Conservation (phyloP, 1,139 yeast genomes). For the Yamadazyma aaseri region DNA sequence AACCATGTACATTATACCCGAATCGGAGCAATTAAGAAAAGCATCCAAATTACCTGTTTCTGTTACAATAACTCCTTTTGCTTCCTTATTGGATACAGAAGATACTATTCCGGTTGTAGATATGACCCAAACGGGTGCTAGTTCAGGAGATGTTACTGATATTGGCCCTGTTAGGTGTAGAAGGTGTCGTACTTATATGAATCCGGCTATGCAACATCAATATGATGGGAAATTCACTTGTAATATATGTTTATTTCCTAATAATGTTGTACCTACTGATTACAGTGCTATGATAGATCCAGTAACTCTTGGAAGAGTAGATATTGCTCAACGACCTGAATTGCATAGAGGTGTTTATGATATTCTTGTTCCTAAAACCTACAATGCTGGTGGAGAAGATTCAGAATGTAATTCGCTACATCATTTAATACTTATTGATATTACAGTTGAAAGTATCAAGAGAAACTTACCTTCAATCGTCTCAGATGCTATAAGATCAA, state of each 20-base stretch:
- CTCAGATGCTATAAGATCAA: conserved; percentile 69
- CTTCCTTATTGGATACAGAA: conserved; percentile 50
- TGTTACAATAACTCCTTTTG: conserved; percentile 80
- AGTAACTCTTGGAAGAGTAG: conserved; percentile 55
- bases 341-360: conserved; percentile 84
- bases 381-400: conserved; percentile 49
- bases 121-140: conserved; percentile 40
- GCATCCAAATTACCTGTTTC: conserved; percentile 82
- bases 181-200: conserved; percentile 87
- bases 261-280: conserved; percentile 67
- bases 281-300: conserved; percentile 63
- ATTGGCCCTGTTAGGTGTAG: conserved; percentile 83
- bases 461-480: conserved; percentile 65
- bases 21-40: conserved; percentile 64
- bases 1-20: conserved; percentile 84
- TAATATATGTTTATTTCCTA: conserved; percentile 78
- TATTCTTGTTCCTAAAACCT: conserved; percentile 70
- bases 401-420: conserved; percentile 45
- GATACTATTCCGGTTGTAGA: conserved; percentile 69
- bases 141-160: conserved; percentile 24
- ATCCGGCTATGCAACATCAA: conserved; percentile 77
- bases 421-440: conserved; percentile 78
- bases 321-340: conserved; percentile 69
- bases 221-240: conserved; percentile 70
- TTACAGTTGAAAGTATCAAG: conserved; percentile 60